phyloP scores from a whole-genome alignment of 2,329 filamentous ascomycete genomes.

The Ilyonectria sp. region DNA sequence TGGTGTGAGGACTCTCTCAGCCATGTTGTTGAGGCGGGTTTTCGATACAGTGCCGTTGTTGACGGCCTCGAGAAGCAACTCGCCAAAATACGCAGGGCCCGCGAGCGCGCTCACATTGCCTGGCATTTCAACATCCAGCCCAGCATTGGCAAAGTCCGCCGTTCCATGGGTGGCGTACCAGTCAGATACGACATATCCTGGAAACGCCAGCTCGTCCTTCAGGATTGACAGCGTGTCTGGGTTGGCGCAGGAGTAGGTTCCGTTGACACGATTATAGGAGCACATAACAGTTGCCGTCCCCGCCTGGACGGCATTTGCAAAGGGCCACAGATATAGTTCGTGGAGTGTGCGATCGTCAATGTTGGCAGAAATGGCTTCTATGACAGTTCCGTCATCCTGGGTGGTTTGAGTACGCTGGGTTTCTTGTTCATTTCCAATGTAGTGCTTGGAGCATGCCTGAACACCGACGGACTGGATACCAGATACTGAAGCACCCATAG shows the following conservation, averaged over 20 bases:
- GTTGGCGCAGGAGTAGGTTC: slow-evolving; percentile 17
- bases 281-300: slow-evolving; percentile 51
- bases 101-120: slow-evolving; percentile 56
- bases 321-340: slow-evolving; percentile 46
- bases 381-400: slow-evolving; percentile 10
- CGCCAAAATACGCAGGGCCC: slow-evolving; percentile 3
- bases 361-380: slow-evolving; percentile 36
- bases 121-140: slow-evolving; percentile 63
- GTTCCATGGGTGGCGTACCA: slow-evolving; percentile 61
- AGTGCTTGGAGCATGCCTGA: slow-evolving; percentile 73
- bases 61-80: slow-evolving; percentile 5
- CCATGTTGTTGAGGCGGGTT: slow-evolving; percentile 56
- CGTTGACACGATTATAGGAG: slow-evolving; percentile 43
- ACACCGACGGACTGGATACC: slow-evolving; percentile 80
- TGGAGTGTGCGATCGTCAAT: slow-evolving; percentile 49
- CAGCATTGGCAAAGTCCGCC: slow-evolving; percentile 54
- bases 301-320: slow-evolving; percentile 46
- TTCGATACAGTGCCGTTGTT: slow-evolving; percentile 3
- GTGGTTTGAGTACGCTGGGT: slow-evolving; percentile 54
- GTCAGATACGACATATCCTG: slow-evolving; percentile 61
- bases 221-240: slow-evolving; percentile 5
- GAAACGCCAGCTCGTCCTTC: slow-evolving; percentile 53
- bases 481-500: slow-evolving; percentile 72
- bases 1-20: slow-evolving; percentile 59
- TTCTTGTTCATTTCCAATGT: slow-evolving; percentile 51